A percentile compares a stretch with the other conserved stretches of the same genome.
These are phyloP conservation scores for Ceratocystis colombiana DNA, from an alignment of 2,329 filamentous ascomycete species.

Conservation along the genomic window DNA sequence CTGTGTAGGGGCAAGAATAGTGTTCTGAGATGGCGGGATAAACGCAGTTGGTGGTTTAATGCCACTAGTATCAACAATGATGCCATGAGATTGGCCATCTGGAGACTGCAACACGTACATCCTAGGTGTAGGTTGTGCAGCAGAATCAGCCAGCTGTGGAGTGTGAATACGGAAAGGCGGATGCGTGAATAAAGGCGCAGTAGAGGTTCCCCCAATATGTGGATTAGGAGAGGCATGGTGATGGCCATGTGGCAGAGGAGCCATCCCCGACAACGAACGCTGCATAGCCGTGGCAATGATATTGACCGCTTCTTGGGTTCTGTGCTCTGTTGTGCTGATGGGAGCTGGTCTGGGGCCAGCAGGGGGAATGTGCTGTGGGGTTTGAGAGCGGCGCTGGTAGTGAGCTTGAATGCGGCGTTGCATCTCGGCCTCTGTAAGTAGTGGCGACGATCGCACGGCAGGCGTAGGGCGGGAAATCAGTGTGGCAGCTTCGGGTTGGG, in stretches of 20 bases:
- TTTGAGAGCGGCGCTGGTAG: constrained; percentile 19
- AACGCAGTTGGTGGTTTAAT: constrained; percentile 13
- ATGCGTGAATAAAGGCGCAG: constrained; percentile 15
- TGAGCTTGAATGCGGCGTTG: constrained; percentile 24
- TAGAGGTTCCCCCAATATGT: neutral
- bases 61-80: constrained; percentile 19
- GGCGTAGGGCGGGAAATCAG: constrained; percentile 15
- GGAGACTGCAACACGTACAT: constrained; percentile 21
- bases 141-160: constrained; percentile 12
- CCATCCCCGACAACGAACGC: constrained; percentile 14
- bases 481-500: neutral
- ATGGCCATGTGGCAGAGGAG: neutral
- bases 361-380: constrained; percentile 18
- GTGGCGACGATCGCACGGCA: constrained; percentile 19
- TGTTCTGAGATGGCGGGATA: neutral
- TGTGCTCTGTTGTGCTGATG: constrained; percentile 7
- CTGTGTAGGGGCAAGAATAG: constrained; percentile 13
- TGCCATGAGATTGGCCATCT: constrained; percentile 18
- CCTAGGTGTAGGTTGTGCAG: constrained; percentile 2
- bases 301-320: constrained; percentile 23
- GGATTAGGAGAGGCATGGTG: constrained; percentile 1
- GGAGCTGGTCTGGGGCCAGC: neutral
- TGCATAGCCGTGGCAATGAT: constrained; percentile 25
- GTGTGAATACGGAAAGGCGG: constrained; percentile 20
- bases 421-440: constrained; percentile 25